A percentile compares a stretch with the other conserved stretches of the same genome.
phyloP scores from a whole-genome alignment of 2,329 filamentous ascomycete species.

The Claviceps africana region DNA sequence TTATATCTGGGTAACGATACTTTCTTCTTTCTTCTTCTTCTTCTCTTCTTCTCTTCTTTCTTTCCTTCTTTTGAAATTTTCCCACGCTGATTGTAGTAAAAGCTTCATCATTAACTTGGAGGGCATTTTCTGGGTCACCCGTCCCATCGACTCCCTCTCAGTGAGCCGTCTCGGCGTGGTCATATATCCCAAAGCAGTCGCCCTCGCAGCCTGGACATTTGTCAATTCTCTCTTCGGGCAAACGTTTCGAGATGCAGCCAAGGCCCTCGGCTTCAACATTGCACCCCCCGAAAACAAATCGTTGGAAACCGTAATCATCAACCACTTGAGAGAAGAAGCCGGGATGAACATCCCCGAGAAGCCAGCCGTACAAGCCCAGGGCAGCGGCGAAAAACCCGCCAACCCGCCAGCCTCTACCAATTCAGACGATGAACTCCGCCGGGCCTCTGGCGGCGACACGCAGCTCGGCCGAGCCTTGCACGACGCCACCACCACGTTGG shows the following conservation, averaged over 20 bases:
- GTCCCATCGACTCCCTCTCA: conserved; percentile 32
- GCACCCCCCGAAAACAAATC: conserved; percentile 14
- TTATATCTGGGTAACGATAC: conserved; percentile 39
- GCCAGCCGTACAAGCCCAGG: conserved; percentile 12
- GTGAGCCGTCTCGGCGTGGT: conserved; percentile 32
- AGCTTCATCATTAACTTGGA: conserved; percentile 38
- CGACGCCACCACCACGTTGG: conserved; percentile 22
- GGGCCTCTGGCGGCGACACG: conserved; percentile 13
- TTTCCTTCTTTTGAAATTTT: not conserved
- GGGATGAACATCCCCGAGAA: conserved; percentile 11
- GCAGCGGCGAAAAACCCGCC: conserved; percentile 13
- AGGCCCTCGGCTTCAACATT: conserved; percentile 29
- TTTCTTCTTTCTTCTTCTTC: not conserved
- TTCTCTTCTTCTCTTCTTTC: not conserved
- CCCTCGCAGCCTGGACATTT: conserved; percentile 38
- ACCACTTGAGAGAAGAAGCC: conserved; percentile 14
- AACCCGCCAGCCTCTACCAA: conserved; percentile 13
- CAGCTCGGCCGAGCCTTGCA: conserved; percentile 22
- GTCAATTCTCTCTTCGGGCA: conserved; percentile 31
- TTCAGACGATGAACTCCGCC: conserved; percentile 13
- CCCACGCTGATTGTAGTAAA: conserved; percentile 3
- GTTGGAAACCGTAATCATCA: conserved; percentile 19
- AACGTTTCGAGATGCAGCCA: conserved; percentile 28
- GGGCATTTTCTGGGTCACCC: conserved; percentile 31
- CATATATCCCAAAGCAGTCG: conserved; percentile 39